Evolutionary conservation across 2,329 filamentous ascomycete species (phyloP).

Genomic region (Fusarium domesticum): DNA sequence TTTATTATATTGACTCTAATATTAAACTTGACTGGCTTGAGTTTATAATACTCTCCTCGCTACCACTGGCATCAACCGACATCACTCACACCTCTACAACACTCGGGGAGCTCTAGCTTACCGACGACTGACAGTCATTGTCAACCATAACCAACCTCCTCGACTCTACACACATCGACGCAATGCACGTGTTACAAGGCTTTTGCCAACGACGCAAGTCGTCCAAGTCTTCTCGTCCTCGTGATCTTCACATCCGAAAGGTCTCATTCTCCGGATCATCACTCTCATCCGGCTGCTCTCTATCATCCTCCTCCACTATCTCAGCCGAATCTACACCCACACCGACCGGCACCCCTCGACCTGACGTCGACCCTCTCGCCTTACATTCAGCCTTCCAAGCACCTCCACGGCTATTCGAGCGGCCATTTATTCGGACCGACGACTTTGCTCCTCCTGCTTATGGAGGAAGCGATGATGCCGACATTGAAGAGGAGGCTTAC

Average conservation of each 20-base stretch:
- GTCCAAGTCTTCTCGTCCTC: conserved; percentile 27
- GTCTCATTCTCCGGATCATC: conserved; percentile 41
- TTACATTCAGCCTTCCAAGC: conserved; percentile 36
- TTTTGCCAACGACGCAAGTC: conserved; percentile 38
- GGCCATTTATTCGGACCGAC: conserved; percentile 32
- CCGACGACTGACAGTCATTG: not conserved
- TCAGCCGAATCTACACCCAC: conserved; percentile 18
- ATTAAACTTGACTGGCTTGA: not conserved
- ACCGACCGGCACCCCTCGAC: conserved; percentile 26
- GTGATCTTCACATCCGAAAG: conserved; percentile 41
- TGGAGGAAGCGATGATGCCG: conserved; percentile 23
- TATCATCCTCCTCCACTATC: conserved; percentile 34
- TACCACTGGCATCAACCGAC: not conserved
- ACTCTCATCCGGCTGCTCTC: conserved; percentile 37
- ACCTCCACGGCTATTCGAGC: conserved; percentile 38
- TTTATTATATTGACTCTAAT: not conserved
- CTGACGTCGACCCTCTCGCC: conserved; percentile 34
- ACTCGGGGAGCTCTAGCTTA: not conserved
- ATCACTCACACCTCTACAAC: not conserved
- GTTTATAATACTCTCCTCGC: too few species aligned
- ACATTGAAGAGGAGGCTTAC: conserved; percentile 24
- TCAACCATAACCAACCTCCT: conserved; percentile 1
- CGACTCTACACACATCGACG: conserved; percentile 2
- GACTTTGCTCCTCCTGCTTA: conserved; percentile 30
- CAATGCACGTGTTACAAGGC: conserved; percentile 39